These are phyloP conservation scores for Hanseniaspora vineae DNA, from an alignment of 805 yeast species.

Conservation along the genomic window DNA sequence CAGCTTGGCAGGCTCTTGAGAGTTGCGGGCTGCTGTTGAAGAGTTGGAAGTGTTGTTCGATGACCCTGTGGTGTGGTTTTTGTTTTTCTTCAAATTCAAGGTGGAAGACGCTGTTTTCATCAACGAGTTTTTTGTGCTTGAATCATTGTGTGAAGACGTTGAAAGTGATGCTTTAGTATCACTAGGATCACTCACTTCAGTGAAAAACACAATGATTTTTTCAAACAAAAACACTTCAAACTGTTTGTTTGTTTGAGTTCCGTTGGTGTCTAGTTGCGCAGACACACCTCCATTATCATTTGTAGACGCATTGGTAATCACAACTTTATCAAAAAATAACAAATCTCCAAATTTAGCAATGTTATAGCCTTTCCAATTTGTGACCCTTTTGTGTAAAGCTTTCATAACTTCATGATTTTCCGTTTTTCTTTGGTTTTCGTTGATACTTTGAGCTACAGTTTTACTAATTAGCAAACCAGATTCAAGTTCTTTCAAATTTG, in stretches of 20 bases:
- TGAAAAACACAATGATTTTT: conserved; percentile 48
- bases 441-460: conserved; percentile 75
- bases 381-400: conserved; percentile 59
- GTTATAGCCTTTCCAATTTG: conserved; percentile 88
- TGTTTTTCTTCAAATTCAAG: conserved; percentile 27
- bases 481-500: conserved; percentile 51
- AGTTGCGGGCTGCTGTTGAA: no score
- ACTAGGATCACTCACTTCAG: conserved; percentile 22
- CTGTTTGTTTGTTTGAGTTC: conserved; percentile 52
- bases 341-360: conserved; percentile 74
- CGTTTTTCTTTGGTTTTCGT: conserved; percentile 85
- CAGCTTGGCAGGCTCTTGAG: conserved; percentile 18
- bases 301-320: conserved; percentile 20
- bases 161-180: not conserved
- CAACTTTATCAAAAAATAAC: conserved; percentile 57
- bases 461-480: conserved; percentile 63
- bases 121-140: not conserved
- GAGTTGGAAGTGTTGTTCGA: no score
- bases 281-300: not conserved
- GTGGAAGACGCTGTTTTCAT: conserved; percentile 36
- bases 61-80: conserved; percentile 15
- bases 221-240: conserved; percentile 86
- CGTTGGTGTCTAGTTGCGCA: no score
- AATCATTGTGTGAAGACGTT: not conserved
- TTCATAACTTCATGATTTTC: conserved; percentile 68